Evolutionary conservation across 371 early-diverging fungal genomes (phyloP), one percentile per base, ranked within the genome.

Genomic region (Fennellomyces sp.): DNA sequence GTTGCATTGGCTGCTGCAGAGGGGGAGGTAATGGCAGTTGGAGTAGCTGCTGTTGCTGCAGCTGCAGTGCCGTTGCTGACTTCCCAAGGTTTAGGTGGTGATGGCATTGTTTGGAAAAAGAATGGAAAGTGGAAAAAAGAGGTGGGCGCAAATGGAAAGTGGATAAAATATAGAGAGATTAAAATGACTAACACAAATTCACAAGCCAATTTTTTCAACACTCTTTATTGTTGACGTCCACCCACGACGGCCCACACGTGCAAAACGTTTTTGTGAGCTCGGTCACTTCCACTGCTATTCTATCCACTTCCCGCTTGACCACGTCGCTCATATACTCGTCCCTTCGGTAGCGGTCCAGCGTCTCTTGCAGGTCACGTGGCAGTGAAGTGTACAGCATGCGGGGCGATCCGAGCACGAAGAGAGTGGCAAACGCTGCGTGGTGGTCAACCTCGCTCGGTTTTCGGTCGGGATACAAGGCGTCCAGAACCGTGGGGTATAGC

Each of bases 61-160:
- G 52, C 38, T n/a, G 50, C 23, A 0, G 33, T 35, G 2, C 54
- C 61, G 12, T 47, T 73, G 53, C 75, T 84, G 54, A 78, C 70
- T 73, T 97, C 97, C 97, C 97, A 97, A 36, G 97, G 97, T 66
- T 97, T 97, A 65, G 95, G 93, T 51, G 97, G 97, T 38, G 94
- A 93, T 12, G 91, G 84, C 92, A 94, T 94, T 60, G 8, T 64
- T 52, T 33, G 42, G n/a, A 26, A 26, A 31, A 15, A 33, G 52
- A 25, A 26, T 41, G 25, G 10, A 56, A 56, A 8, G 27, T 29
- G 27, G 19, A 15, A 36, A 15, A 36, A 36, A 36, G 11, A 36
- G 51, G 51, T 28, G 13, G 51, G 6, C n/a, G 19, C 45, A 45
- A 29, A 5, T 49, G 28, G 13, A 36, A 36, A 8, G 26, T 49